phyloP scores from a whole-genome alignment of 129 eudicot genomes.

The Flaveria brownii region DNA sequence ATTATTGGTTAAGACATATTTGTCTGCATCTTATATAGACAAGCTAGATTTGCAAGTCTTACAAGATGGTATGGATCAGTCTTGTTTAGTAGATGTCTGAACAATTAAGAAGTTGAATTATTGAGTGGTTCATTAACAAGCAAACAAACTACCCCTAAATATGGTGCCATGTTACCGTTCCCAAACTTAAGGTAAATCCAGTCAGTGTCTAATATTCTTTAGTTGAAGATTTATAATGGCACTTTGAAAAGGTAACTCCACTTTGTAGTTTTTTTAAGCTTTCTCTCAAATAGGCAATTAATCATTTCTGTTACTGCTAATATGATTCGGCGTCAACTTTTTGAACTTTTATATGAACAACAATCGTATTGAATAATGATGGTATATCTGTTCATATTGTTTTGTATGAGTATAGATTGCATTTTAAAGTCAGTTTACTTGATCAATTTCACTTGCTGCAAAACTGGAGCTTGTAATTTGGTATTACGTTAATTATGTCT shows the following conservation, averaged over 20 bases:
- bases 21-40: no score
- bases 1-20: no score
- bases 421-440: not conserved
- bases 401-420: not conserved
- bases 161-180: no score
- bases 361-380: not conserved
- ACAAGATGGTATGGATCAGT: no score
- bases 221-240: not conserved
- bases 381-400: not conserved
- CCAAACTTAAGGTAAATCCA: no score
- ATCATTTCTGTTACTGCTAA: not conserved
- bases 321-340: not conserved
- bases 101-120: no score
- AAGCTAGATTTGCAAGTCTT: no score
- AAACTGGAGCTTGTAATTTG: slow-evolving; percentile 6
- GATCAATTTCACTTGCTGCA: not conserved
- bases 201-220: not conserved
- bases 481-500: not conserved
- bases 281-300: not conserved
- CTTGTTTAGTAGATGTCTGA: no score
- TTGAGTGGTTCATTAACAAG: no score
- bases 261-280: not conserved
- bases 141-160: no score
- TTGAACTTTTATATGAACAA: not conserved
- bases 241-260: slow-evolving; percentile 6